Evolutionary conservation across 441 rosid species (phyloP), one percentile per base, ranked within the genome.

Genomic region (Kokia cookei): DNA sequence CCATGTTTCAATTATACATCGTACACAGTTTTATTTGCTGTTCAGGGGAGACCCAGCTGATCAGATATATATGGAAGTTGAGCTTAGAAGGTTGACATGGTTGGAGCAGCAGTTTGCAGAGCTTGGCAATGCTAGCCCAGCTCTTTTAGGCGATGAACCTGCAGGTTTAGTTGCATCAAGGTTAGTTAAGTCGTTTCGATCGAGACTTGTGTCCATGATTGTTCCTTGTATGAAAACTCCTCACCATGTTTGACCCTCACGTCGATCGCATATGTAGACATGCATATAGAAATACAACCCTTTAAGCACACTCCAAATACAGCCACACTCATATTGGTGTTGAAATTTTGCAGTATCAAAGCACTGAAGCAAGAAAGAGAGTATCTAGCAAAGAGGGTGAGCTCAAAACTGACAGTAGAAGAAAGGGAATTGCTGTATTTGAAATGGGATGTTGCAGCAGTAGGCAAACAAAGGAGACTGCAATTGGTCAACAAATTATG

Each of bases 71-170:
- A 82, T 94, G 88, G 98, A 94, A 78, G 98, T 92, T n/a, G 98
- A 94, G 85, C 89, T 91, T 17, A 83, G 89, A 59, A 90, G 98
- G 77, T 76, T 90, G 82, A 87, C 94, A 60, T 94, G 97, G 96
- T 77, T 94, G 78, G 98, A 94, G 79, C 97, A 92, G 75, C 95
- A 92, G 69, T 82, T 94, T 17, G 94, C 97, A 0, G 97, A 94
- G 83, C 89, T 94, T 15, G 97, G 98, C 72, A 94, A 94, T 69
- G 98, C 98, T 32, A 94, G 98, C 81, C 97, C 97, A 0, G 97
- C 98, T 48, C 85, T 94, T 40, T 75, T 94, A 69, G 90, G 96
- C 1, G 97, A 94, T 58, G 97, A 92, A 19, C 97, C 98, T 37
- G 97, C 98, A 19, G 82, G 90, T 76, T 86, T 90, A 26, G 94